Conservation (phyloP, 1,284 basidiomycete species). For the Flammula alnicola region DNA sequence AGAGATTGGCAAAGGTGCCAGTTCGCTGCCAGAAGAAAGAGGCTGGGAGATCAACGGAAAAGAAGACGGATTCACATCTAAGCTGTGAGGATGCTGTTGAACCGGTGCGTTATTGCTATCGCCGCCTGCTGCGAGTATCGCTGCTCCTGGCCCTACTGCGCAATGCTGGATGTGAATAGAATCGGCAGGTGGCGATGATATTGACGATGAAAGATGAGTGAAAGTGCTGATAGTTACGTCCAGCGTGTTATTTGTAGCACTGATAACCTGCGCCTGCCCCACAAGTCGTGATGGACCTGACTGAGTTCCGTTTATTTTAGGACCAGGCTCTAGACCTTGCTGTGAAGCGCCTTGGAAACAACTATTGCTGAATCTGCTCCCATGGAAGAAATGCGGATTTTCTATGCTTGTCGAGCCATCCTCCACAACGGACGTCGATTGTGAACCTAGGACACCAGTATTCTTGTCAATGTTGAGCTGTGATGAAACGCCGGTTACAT, state of each 20-base stretch:
- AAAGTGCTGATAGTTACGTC: constrained; percentile 10
- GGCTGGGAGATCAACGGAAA: not conserved
- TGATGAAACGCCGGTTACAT: not conserved
- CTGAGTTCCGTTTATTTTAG: constrained; percentile 8
- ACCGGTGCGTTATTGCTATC: not conserved
- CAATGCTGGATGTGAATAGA: constrained; percentile 4
- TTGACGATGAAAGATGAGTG: constrained; percentile 8
- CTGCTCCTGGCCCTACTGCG: constrained; percentile 6
- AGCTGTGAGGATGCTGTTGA: not conserved
- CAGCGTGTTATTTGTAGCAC: constrained; percentile 11
- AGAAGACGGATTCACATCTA: not conserved
- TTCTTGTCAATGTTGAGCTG: not conserved
- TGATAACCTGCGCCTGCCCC: constrained; percentile 8
- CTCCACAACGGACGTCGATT: not conserved
- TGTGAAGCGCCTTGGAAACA: not conserved
- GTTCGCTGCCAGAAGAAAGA: constrained; percentile 1
- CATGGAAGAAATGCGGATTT: not conserved
- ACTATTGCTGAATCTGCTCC: not conserved
- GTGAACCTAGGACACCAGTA: not conserved
- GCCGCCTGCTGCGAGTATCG: not conserved
- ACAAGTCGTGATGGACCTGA: not conserved
- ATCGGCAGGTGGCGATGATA: constrained; percentile 17
- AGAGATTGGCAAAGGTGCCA: not conserved
- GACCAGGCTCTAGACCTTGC: not conserved
- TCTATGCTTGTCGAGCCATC: not conserved